These are phyloP conservation scores for Saccharata proteae DNA, from an alignment of 2,329 filamentous ascomycete genomes.

Conservation along the genomic window DNA sequence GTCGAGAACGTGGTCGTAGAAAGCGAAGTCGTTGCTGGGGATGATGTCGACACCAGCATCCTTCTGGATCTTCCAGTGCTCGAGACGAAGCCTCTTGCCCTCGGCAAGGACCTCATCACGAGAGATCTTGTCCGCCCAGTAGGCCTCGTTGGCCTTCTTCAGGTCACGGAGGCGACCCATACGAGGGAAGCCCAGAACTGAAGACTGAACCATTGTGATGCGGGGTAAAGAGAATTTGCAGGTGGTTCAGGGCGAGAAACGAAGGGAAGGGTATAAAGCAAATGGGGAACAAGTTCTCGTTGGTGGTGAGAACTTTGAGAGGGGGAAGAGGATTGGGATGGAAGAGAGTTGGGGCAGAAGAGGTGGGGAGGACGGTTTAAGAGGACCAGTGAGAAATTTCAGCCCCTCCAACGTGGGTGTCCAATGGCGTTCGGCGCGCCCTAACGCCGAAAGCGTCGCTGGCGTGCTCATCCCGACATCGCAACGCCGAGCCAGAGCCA, in stretches of 20 bases:
- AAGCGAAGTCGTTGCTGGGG: constrained; percentile 98
- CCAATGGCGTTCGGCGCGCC: constrained; percentile 5
- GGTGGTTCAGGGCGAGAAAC: neutral
- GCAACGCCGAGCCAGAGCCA: neutral
- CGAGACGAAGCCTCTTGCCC: constrained; percentile 91
- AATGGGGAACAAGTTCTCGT: constrained; percentile 3
- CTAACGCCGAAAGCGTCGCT: constrained; percentile 9
- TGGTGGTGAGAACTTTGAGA: constrained; percentile 3
- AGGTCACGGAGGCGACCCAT: constrained; percentile 98
- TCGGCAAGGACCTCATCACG: constrained; percentile 82
- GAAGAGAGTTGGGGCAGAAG: constrained; percentile 3
- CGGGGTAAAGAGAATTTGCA: neutral
- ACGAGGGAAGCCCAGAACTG: constrained; percentile 95
- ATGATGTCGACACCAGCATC: constrained; percentile 95
- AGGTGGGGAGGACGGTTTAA: constrained; percentile 1
- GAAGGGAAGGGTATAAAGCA: constrained; percentile 1
- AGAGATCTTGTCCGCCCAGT: constrained; percentile 90
- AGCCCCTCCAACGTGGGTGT: constrained; percentile 2
- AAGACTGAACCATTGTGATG: constrained; percentile 38
- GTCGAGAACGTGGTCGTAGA: constrained; percentile 94
- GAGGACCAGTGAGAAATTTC: constrained; percentile 8
- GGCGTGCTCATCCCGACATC: constrained; percentile 9
- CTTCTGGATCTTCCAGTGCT: constrained; percentile 99
- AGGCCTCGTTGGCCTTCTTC: constrained; percentile 99
- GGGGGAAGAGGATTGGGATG: constrained; percentile 1